Evolutionary conservation across 1,284 basidiomycete species (phyloP).

Genomic region (Marasmius sp.): DNA sequence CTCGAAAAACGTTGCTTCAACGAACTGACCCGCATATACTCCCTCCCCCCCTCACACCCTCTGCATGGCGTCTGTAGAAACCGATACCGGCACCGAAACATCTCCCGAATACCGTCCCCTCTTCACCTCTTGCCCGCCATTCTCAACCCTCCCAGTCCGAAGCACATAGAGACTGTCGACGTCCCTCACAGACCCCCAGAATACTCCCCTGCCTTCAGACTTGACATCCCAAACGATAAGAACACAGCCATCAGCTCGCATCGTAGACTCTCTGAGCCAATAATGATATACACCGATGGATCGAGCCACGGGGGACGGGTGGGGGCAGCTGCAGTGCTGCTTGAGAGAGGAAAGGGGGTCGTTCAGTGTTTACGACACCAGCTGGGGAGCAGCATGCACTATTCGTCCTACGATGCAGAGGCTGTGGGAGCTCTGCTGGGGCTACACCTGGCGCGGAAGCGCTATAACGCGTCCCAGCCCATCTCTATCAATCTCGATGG

Average conservation of each 20-base stretch:
- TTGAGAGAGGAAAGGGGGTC: background rate
- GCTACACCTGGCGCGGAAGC: constrained; percentile 11
- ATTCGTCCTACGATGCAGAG: constrained; percentile 26
- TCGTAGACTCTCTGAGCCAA: background rate
- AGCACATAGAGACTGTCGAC: constrained; percentile 18
- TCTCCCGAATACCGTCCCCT: constrained; percentile 7
- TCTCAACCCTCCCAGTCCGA: background rate
- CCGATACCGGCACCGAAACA: background rate
- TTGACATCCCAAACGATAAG: background rate
- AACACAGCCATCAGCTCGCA: constrained; percentile 1
- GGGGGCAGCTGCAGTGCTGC: constrained; percentile 25
- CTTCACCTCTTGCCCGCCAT: constrained; percentile 9
- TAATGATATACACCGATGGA: constrained; percentile 27
- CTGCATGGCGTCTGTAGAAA: background rate
- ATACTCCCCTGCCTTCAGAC: background rate
- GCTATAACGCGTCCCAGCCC: background rate
- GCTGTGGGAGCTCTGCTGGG: constrained; percentile 22
- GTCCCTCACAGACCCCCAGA: constrained; percentile 11
- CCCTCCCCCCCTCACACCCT: constrained; percentile 19
- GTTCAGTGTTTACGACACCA: constrained; percentile 7
- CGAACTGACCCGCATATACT: constrained; percentile 13
- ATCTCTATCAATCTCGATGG: background rate
- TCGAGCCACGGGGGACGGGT: constrained; percentile 17
- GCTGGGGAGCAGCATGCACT: constrained; percentile 14
- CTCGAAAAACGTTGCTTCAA: constrained; percentile 18